Evolutionary conservation across 495 filamentous ascomycete genomes (phyloP).

Genomic region (Lichenothelia convexa): DNA sequence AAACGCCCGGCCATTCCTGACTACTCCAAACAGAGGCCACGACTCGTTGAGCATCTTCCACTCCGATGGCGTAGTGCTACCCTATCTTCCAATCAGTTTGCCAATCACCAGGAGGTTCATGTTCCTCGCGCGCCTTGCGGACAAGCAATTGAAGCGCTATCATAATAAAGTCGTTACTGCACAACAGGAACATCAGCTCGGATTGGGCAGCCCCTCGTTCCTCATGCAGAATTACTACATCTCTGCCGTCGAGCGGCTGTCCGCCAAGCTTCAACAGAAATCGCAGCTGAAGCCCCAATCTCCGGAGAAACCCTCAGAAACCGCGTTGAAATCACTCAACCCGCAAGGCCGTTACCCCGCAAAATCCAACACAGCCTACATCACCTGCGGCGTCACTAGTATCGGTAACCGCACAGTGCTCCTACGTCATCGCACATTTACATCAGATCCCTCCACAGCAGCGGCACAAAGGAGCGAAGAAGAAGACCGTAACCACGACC

Average conservation of each 20-base stretch:
- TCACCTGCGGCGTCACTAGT: constrained; percentile 21
- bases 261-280: constrained; percentile 9
- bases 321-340: constrained; percentile 12
- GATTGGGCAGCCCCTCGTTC: constrained; percentile 9
- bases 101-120: constrained; percentile 10
- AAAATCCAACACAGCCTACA: constrained; percentile 9
- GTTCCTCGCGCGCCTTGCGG: constrained; percentile 15
- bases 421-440: constrained; percentile 4
- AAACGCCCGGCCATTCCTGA: too few species aligned
- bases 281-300: too few species aligned
- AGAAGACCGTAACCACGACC: too few species aligned
- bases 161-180: constrained; percentile 14
- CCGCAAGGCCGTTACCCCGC: constrained; percentile 20
- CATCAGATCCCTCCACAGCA: background rate
- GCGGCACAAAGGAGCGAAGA: constrained; percentile 1
- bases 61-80: constrained; percentile 19
- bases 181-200: constrained; percentile 6
- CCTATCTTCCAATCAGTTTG: constrained; percentile 17
- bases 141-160: constrained; percentile 18
- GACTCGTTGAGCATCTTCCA: constrained; percentile 22
- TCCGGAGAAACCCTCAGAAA: too few species aligned
- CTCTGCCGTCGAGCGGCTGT: constrained; percentile 12
- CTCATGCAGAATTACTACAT: constrained; percentile 20
- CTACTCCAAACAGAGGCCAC: too few species aligned
- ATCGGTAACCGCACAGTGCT: constrained; percentile 15